phyloP scores from a whole-genome alignment of 192 early-diverging fungal genomes.

The Coemansia sp. region DNA sequence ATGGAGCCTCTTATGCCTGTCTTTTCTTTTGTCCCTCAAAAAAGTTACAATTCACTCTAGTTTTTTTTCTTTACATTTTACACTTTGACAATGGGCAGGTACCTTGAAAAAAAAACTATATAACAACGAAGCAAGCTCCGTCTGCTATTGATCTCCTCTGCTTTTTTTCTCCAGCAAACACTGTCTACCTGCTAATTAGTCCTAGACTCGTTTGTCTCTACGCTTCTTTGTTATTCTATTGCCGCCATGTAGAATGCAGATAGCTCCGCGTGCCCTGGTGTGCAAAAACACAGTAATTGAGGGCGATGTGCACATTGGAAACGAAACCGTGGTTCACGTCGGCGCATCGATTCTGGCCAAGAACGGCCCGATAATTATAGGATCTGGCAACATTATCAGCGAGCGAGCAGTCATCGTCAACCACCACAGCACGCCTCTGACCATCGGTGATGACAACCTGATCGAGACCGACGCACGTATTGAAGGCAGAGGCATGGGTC shows the following conservation, averaged over 20 bases:
- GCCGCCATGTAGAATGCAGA: slow-evolving; percentile 30
- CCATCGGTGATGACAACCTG: slow-evolving; percentile 50
- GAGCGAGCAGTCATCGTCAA: slow-evolving; percentile 46
- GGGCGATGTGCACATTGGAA: slow-evolving; percentile 48
- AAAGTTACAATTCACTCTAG: background rate
- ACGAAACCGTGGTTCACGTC: slow-evolving; percentile 49
- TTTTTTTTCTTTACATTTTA: background rate
- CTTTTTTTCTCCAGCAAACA: too few relatives aligned
- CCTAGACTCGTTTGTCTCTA: background rate
- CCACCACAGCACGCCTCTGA: slow-evolving; percentile 32
- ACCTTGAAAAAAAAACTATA: background rate
- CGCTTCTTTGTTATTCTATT: background rate
- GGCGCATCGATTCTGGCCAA: slow-evolving; percentile 50
- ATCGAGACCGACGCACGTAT: slow-evolving; percentile 43
- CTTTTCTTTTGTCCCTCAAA: too few relatives aligned
- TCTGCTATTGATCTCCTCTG: too few relatives aligned
- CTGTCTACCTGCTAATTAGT: background rate
- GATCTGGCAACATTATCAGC: slow-evolving; percentile 51
- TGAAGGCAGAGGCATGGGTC: slow-evolving; percentile 49
- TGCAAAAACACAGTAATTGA: slow-evolving; percentile 47
- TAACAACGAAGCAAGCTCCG: too few relatives aligned
- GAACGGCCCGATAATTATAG: slow-evolving; percentile 51
- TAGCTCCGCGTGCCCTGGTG: slow-evolving; percentile 47
- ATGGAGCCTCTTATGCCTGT: too few relatives aligned
- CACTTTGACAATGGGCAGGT: slow-evolving; percentile 4